These are phyloP conservation scores for Chiua sp. DNA, from an alignment of 1,284 basidiomycete species.

Conservation along the genomic window DNA sequence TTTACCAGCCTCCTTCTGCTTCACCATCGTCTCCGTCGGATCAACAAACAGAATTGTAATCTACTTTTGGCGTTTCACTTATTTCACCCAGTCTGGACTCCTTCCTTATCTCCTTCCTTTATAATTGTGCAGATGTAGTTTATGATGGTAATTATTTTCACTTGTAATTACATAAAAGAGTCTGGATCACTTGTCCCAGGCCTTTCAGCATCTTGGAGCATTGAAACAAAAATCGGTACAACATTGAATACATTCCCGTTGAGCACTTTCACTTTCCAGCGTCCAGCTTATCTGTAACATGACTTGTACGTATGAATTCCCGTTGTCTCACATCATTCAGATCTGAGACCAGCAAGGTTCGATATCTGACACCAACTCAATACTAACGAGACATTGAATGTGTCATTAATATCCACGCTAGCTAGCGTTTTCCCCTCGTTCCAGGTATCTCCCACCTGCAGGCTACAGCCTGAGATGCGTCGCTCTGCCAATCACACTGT, in stretches of 20 bases:
- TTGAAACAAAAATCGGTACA: conserved; percentile 1
- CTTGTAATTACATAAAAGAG: neutral
- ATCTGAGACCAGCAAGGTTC: conserved; percentile 8
- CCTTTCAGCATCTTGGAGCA: conserved; percentile 4
- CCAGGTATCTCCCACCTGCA: neutral
- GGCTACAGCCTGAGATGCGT: no score
- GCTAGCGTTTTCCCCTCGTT: neutral
- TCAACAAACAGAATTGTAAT: conserved; percentile 11
- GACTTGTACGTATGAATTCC: conserved; percentile 1
- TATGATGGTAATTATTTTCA: neutral
- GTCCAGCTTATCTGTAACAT: neutral
- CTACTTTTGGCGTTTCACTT: neutral
- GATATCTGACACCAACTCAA: neutral
- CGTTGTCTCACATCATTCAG: neutral
- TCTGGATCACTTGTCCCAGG: conserved; percentile 13
- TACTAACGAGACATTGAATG: conserved; percentile 13
- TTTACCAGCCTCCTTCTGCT: conserved; percentile 50
- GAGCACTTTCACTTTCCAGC: neutral
- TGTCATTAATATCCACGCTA: neutral
- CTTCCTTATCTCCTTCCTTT: neutral
- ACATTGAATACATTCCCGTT: neutral
- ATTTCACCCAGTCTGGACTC: neutral
- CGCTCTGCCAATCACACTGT: neutral
- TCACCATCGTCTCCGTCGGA: conserved; percentile 7
- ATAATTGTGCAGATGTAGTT: neutral